phyloP scores from a whole-genome alignment of 78 protist species.

The Speleostelium caveatum region DNA sequence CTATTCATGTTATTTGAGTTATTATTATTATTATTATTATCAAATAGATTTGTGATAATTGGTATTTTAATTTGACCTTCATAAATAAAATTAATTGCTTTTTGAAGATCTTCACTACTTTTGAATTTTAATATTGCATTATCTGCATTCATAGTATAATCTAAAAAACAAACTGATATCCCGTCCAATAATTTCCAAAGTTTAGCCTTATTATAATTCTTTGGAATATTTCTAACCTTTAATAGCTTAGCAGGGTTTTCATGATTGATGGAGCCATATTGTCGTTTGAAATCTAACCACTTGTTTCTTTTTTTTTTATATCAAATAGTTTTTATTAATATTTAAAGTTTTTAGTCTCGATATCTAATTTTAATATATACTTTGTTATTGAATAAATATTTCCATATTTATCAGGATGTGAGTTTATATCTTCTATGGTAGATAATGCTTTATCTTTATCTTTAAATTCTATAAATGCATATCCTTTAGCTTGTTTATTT shows the following conservation, averaged over 20 bases:
- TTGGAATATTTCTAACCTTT: conserved; percentile 4
- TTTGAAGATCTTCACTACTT: conserved; percentile 6
- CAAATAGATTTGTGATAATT: no score
- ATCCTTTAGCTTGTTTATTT: conserved; percentile 48
- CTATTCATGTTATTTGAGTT: no score
- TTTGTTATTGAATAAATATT: conserved; percentile 30
- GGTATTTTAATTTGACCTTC: conserved; percentile 15
- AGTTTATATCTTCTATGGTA: neutral
- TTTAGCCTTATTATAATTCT: conserved; percentile 24
- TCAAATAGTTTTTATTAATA: neutral
- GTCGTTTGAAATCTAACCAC: conserved; percentile 30
- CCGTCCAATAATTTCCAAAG: conserved; percentile 48
- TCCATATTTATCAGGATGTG: neutral
- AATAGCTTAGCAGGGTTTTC: neutral
- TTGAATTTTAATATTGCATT: conserved; percentile 38
- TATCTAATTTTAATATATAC: neutral
- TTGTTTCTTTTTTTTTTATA: neutral
- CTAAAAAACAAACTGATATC: conserved; percentile 17
- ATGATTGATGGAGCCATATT: neutral
- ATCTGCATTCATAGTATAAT: neutral
- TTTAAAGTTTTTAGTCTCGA: neutral
- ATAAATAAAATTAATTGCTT: conserved; percentile 20
- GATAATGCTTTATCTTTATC: neutral
- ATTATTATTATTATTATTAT: no score
- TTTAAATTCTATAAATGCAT: conserved; percentile 57